A percentile compares a stretch with the other conserved stretches of the same genome.
Evolutionary conservation across 2,329 filamentous ascomycete genomes (phyloP).

Genomic region (Xylaria sp.): DNA sequence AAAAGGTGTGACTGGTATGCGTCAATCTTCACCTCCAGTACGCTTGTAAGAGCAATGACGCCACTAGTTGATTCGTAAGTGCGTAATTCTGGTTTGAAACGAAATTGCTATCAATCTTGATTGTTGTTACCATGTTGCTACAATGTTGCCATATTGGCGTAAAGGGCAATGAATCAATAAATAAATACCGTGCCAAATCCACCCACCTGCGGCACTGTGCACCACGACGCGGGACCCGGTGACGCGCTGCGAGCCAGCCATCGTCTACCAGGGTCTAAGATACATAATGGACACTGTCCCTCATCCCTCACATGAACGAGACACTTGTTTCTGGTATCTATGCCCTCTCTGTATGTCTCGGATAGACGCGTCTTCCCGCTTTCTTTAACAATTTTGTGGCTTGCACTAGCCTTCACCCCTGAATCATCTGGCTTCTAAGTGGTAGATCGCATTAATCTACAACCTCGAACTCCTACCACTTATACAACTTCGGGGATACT

Average conservation of each 20-base stretch:
- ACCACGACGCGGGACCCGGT: conserved; percentile 34
- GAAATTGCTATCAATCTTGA: conserved; percentile 6
- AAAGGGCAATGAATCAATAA: conserved; percentile 34
- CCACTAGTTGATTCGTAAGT: background rate
- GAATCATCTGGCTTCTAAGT: background rate
- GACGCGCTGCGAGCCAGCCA: conserved; percentile 37
- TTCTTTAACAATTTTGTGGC: background rate
- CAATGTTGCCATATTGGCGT: conserved; percentile 8
- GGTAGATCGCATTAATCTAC: conserved; percentile 16
- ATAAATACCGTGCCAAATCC: conserved; percentile 32
- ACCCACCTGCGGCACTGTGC: conserved; percentile 19
- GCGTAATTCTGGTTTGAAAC: conserved; percentile 4
- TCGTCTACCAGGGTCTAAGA: conserved; percentile 20
- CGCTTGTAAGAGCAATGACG: background rate
- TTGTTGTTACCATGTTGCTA: conserved; percentile 3
- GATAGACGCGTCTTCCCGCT: conserved; percentile 18
- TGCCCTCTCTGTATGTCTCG: conserved; percentile 14
- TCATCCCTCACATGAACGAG: conserved; percentile 19
- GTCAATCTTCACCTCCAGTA: background rate
- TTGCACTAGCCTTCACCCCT: background rate
- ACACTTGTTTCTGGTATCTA: conserved; percentile 10
- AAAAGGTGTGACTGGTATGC: background rate
- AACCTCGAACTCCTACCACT: conserved; percentile 14
- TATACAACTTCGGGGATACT: conserved; percentile 8
- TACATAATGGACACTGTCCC: conserved; percentile 27